These are phyloP conservation scores for Scalesia atractyloides DNA, from an alignment of 129 eudicot species.

Conservation along the genomic window DNA sequence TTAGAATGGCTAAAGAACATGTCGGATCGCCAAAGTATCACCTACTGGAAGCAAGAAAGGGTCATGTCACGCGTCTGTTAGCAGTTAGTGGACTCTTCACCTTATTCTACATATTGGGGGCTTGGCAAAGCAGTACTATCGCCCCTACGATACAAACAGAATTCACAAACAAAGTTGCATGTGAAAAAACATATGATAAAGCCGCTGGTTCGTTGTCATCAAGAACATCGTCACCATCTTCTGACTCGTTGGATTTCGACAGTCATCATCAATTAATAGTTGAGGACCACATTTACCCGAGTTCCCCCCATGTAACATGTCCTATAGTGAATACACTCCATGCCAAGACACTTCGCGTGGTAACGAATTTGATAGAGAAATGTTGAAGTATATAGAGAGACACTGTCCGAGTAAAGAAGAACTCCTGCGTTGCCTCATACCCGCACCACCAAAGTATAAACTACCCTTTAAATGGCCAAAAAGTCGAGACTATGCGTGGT, in stretches of 20 bases:
- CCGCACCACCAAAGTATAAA: constrained; percentile 90
- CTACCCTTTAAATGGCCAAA: constrained; percentile 93
- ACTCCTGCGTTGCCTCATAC: constrained; percentile 71
- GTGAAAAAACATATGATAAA: constrained; percentile 43
- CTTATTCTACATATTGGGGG: constrained; percentile 70
- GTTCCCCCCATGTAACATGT: constrained; percentile 71
- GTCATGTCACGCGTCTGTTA: constrained; percentile 66
- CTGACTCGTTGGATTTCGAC: constrained; percentile 58
- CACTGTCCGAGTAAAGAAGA: constrained; percentile 88
- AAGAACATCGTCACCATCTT: constrained; percentile 20
- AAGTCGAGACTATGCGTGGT: constrained; percentile 94
- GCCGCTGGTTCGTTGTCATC: constrained; percentile 22
- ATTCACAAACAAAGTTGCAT: constrained; percentile 47
- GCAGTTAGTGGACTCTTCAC: constrained; percentile 72
- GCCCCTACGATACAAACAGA: constrained; percentile 45
- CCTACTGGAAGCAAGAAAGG: constrained; percentile 51
- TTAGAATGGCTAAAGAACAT: constrained; percentile 72
- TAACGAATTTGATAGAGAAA: constrained; percentile 63
- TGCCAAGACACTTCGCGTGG: constrained; percentile 75
- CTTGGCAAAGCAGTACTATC: constrained; percentile 61
- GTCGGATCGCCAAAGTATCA: constrained; percentile 47
- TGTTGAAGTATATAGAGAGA: constrained; percentile 85
- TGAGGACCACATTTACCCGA: constrained; percentile 34
- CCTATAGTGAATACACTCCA: constrained; percentile 83
- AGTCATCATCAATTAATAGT: constrained; percentile 77